A percentile compares a stretch with the other conserved stretches of the same genome.
phyloP scores from a whole-genome alignment of 305 asterid genomes.

The Stenogyne calaminthoides region DNA sequence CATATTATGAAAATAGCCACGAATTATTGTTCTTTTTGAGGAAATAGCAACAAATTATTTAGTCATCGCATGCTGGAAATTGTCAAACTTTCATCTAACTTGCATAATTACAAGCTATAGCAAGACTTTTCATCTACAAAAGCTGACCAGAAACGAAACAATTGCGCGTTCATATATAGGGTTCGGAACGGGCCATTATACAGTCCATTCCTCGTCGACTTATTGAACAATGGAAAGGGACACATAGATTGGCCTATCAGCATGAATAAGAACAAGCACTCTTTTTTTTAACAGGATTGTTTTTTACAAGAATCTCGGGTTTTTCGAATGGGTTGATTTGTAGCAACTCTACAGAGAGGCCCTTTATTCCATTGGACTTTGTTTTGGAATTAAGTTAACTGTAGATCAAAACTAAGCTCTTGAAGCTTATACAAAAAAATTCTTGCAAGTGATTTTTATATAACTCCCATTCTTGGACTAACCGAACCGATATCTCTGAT shows the following conservation, averaged over 20 bases:
- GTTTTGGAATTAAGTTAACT: not conserved
- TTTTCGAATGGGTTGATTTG: not conserved
- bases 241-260: conserved; percentile 44
- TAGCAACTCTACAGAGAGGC: too few relatives aligned
- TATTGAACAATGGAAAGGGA: conserved; percentile 52
- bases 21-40: too few relatives aligned
- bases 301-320: conserved; percentile 37
- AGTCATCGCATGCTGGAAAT: not conserved
- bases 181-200: conserved; percentile 48
- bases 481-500: not conserved
- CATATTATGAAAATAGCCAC: too few relatives aligned
- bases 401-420: not conserved
- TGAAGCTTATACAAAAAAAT: not conserved
- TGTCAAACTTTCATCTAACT: not conserved
- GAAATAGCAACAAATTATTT: too few relatives aligned
- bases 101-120: not conserved
- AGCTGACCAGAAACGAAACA: conserved; percentile 55
- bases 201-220: conserved; percentile 52
- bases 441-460: not conserved
- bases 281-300: conserved; percentile 55
- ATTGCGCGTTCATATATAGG: conserved; percentile 41
- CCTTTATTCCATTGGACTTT: not conserved
- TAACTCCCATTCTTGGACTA: not conserved
- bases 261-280: conserved; percentile 53
- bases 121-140: conserved; percentile 40